Evolutionary conservation across 2,329 filamentous ascomycete genomes (phyloP).

Genomic region (Cladosporium sp.): DNA sequence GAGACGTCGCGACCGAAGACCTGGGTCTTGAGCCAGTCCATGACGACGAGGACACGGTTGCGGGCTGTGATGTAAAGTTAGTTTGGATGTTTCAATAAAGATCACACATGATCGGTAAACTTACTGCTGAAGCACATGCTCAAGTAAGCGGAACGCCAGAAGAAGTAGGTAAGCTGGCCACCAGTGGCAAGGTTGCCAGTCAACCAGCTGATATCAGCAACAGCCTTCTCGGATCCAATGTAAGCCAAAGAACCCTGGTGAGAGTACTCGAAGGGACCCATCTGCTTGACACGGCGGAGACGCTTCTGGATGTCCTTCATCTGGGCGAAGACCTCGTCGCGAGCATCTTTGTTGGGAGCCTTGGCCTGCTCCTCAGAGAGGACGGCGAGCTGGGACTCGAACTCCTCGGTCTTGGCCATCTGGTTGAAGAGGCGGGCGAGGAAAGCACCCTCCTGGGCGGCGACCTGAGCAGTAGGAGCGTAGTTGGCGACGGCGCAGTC

Average conservation of each 20-base stretch:
- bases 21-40: constrained; percentile 98
- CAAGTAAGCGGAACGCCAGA: constrained; percentile 96
- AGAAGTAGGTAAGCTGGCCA: constrained; percentile 85
- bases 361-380: constrained; percentile 60
- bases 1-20: constrained; percentile 94
- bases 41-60: constrained; percentile 85
- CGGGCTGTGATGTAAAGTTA: constrained; percentile 56
- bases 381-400: constrained; percentile 70
- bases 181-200: constrained; percentile 94
- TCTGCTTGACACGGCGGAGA: constrained; percentile 82
- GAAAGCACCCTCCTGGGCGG: constrained; percentile 91
- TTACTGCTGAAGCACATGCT: constrained; percentile 99
- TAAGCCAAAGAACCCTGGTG: constrained; percentile 96
- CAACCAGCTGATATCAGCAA: constrained; percentile 95
- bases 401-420: constrained; percentile 87
- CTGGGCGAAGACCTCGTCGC: constrained; percentile 60
- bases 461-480: constrained; percentile 94
- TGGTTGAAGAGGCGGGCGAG: constrained; percentile 95
- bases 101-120: constrained; percentile 37
- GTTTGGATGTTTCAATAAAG: not conserved
- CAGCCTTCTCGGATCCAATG: constrained; percentile 96
- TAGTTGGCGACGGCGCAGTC: constrained; percentile 98
- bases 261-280: constrained; percentile 97
- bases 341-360: constrained; percentile 59
- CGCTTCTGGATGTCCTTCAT: constrained; percentile 86